Conservation (phyloP, 2,329 filamentous ascomycete species). For the Aspergillus carbonarius region DNA sequence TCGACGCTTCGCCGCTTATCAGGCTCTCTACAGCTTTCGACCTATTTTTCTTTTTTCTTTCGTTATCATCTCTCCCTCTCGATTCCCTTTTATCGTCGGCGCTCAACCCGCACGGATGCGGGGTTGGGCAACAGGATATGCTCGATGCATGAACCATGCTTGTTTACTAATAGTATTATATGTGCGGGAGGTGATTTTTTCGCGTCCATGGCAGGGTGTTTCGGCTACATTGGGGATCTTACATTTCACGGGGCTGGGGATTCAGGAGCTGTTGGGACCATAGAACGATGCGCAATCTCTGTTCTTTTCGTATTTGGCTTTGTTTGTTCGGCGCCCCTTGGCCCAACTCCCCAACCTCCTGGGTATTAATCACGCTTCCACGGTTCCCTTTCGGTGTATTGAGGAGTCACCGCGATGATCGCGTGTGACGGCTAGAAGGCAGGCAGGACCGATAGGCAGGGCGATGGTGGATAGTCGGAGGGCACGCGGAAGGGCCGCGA, state of each 20-base stretch:
- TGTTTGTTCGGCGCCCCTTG: slow-evolving; percentile 6
- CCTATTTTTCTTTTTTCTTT: slow-evolving; percentile 8
- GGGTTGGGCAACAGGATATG: slow-evolving; percentile 15
- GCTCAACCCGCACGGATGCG: slow-evolving; percentile 13
- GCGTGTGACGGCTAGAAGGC: not conserved
- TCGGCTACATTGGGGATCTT: slow-evolving; percentile 18
- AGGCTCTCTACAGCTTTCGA: slow-evolving; percentile 9
- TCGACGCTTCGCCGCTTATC: slow-evolving; percentile 13
- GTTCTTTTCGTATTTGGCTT: slow-evolving; percentile 2
- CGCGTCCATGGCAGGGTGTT: slow-evolving; percentile 20
- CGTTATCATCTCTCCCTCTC: slow-evolving; percentile 3
- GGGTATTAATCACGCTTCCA: slow-evolving; percentile 1
- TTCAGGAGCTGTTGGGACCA: slow-evolving; percentile 12
- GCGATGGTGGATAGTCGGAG: not conserved
- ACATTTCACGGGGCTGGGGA: slow-evolving; percentile 16
- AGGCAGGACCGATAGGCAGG: not conserved
- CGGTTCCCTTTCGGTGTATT: not conserved
- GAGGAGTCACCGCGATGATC: not conserved
- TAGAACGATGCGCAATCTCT: slow-evolving; percentile 15
- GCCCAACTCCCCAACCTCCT: not conserved
- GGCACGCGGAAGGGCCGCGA: not conserved
- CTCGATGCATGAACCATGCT: slow-evolving; percentile 24
- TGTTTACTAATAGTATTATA: slow-evolving; percentile 16
- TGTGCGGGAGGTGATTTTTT: slow-evolving; percentile 16
- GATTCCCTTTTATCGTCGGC: not conserved